These are phyloP conservation scores for Amanita muscaria DNA, from an alignment of 768 basidiomycete genomes.

Conservation along the genomic window DNA sequence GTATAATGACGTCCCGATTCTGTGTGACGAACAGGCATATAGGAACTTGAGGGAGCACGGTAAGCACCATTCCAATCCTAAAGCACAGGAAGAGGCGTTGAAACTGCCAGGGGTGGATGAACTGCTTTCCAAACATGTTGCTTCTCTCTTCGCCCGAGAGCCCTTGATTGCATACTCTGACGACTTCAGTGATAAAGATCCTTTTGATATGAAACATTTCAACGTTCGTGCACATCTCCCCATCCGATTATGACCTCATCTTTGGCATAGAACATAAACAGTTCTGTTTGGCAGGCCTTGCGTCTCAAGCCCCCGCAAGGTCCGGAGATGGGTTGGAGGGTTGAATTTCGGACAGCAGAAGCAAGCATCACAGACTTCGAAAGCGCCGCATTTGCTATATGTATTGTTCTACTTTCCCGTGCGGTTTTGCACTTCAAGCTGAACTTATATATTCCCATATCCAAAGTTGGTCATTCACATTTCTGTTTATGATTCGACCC, in stretches of 20 bases:
- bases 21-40: constrained; percentile 2
- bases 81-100: too few species aligned
- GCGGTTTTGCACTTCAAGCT: constrained; percentile 10
- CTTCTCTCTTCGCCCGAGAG: constrained; percentile 3
- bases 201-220: not conserved
- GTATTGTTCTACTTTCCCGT: constrained; percentile 6
- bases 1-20: constrained; percentile 6
- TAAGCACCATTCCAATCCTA: too few species aligned
- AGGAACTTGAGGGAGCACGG: constrained; percentile 4
- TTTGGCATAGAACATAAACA: constrained; percentile 3
- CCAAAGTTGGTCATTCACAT: constrained; percentile 3
- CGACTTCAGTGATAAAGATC: not conserved
- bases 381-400: constrained; percentile 9
- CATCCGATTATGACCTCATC: not conserved
- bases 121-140: constrained; percentile 5
- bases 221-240: not conserved
- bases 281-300: constrained; percentile 7
- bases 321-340: constrained; percentile 6
- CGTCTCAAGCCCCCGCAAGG: constrained; percentile 6
- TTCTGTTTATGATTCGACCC: not conserved
- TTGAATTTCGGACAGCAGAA: constrained; percentile 9
- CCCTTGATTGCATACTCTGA: constrained; percentile 5
- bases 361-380: constrained; percentile 11
- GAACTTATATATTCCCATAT: constrained; percentile 9
- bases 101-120: constrained; percentile 7